A percentile compares a stretch with the other conserved stretches of the same genome.
Conservation (phyloP, 1,139 yeast species). For the Hansenula lynferdii region DNA sequence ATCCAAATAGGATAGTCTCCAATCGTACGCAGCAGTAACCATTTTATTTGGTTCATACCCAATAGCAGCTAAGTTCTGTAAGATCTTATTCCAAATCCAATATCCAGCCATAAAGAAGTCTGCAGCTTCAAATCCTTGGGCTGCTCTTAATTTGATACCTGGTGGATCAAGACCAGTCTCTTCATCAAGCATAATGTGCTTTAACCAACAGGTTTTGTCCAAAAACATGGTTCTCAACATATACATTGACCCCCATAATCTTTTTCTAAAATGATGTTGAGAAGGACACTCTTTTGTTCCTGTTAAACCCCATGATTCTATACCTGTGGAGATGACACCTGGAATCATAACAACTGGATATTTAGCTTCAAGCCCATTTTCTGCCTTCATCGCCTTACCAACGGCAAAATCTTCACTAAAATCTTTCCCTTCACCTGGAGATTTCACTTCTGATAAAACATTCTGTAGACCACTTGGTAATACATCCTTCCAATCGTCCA, state of each 20-base stretch:
- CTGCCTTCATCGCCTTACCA: constrained; percentile 59
- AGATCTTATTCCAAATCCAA: constrained; percentile 96
- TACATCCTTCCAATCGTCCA: constrained; percentile 63
- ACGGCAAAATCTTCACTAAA: constrained; percentile 84
- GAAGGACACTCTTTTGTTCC: constrained; percentile 80
- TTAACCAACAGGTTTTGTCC: constrained; percentile 91
- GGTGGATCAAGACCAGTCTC: constrained; percentile 93
- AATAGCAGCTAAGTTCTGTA: constrained; percentile 88
- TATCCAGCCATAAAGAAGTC: constrained; percentile 96
- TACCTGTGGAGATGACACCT: constrained; percentile 92
- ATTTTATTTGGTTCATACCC: constrained; percentile 91
- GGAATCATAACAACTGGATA: constrained; percentile 91
- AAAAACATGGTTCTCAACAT: constrained; percentile 91
- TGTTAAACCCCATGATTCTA: constrained; percentile 87
- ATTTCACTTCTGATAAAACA: constrained; percentile 49
- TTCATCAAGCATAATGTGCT: constrained; percentile 83
- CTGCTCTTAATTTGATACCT: constrained; percentile 74
- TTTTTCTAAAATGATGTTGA: constrained; percentile 76
- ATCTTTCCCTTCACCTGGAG: constrained; percentile 29
- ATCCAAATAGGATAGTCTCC: constrained; percentile 90
- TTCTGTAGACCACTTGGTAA: constrained; percentile 63
- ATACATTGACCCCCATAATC: constrained; percentile 96
- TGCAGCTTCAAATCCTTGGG: constrained; percentile 96
- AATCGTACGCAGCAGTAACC: constrained; percentile 90
- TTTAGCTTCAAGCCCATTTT: constrained; percentile 48